Evolutionary conservation across 1,284 basidiomycete genomes (phyloP), one percentile per base, ranked within the genome.

Genomic region (Leccinum pachyderme): DNA sequence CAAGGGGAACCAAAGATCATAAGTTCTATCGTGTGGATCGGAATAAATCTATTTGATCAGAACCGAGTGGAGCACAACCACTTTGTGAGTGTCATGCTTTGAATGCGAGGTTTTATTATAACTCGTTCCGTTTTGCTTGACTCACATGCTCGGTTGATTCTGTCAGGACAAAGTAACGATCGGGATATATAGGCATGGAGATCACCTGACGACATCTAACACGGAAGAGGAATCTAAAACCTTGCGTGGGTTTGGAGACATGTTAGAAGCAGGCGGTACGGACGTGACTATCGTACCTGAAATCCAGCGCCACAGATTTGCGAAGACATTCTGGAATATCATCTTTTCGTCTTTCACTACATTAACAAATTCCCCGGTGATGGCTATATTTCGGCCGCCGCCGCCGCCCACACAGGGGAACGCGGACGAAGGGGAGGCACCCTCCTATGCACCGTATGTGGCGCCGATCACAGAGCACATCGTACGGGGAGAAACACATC

Each of bases 271-370:
- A 6, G 82, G 83, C 24, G 83, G 83, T 5, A 79, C 72, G 33
- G 73, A 76, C 0, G 68, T 80, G 9, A 75, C 63, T 0, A 71
- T 85, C 50, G 78, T 80, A 3, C 74, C 81, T 6, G 81, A 87
- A 59, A 81, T 87, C 15, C 84, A 85, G 60, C 74, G 82, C 13
- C 64, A 75, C 61, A 86, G 86, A 65, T 87, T 81, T 61, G 61
- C 69, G 2, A 87, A 87, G 72, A 87, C 86, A 63, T 76, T 86
- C 49, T 85, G 81, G 83, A 87, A 86, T 61, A 72, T 83, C 44
- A 75, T 74, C 0, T 80, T 86, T 62, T 78, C 82, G 4, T 77
- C 80, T 2, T 73, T 79, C 53, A 66, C 81, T 2, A 81, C 82
- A 0, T 73, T 87, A 44, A 76, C 80, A 0, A 71, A 77, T 66